Evolutionary conservation across 352 stramenopile genomes (phyloP).

Genomic region (Thalassiosira livingstoniorum): DNA sequence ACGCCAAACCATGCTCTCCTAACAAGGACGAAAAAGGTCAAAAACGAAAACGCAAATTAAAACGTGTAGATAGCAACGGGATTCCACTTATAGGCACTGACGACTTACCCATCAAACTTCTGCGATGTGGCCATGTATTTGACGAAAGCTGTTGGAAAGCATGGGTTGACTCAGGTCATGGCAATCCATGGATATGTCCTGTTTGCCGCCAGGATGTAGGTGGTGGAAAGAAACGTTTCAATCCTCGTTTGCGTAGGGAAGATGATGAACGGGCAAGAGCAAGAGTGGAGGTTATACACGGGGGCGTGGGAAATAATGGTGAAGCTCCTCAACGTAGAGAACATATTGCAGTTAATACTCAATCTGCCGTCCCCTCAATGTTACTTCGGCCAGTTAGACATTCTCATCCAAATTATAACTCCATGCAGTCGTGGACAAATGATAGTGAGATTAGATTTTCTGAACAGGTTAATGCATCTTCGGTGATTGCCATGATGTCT

Average conservation of each 20-base stretch:
- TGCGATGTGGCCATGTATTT: constrained; percentile 86
- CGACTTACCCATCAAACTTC: constrained; percentile 73
- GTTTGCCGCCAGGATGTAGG: constrained; percentile 80
- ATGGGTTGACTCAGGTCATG: constrained; percentile 73
- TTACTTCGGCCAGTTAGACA: constrained; percentile 32
- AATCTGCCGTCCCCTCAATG: constrained; percentile 16
- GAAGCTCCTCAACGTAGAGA: constrained; percentile 6
- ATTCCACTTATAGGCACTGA: constrained; percentile 74
- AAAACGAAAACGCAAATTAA: constrained; percentile 46
- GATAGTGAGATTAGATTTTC: not conserved
- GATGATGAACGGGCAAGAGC: not conserved
- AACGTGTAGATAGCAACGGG: constrained; percentile 73
- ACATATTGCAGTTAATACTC: constrained; percentile 15
- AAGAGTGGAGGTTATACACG: constrained; percentile 3
- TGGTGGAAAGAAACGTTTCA: constrained; percentile 9
- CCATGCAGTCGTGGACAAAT: constrained; percentile 12
- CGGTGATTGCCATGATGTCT: not conserved
- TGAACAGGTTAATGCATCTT: not conserved
- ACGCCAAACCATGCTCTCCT: constrained; percentile 23
- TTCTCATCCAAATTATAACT: constrained; percentile 28
- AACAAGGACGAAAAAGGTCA: constrained; percentile 7
- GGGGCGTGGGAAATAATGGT: constrained; percentile 5
- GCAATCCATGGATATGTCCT: constrained; percentile 54
- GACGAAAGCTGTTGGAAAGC: constrained; percentile 80
- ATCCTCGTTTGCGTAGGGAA: not conserved